These are phyloP conservation scores for Spathaspora hagerdaliae DNA, from an alignment of 805 yeast genomes.

Conservation along the genomic window DNA sequence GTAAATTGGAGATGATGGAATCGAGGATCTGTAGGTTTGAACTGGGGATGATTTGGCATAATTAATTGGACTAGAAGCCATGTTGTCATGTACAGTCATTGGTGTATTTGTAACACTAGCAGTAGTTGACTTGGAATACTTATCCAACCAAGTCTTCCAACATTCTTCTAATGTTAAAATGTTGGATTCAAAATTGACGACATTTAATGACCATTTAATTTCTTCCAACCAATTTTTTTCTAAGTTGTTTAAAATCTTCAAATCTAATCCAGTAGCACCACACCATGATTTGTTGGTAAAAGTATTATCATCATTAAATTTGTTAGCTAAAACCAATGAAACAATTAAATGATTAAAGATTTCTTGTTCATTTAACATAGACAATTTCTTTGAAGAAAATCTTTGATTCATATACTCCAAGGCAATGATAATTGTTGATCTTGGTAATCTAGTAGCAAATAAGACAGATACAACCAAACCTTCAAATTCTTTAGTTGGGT, in stretches of 20 bases:
- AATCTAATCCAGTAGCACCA: slow-evolving; percentile 82
- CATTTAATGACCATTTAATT: slow-evolving; percentile 56
- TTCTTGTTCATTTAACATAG: slow-evolving; percentile 25
- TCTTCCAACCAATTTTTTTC: slow-evolving; percentile 70
- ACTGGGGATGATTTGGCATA: not conserved
- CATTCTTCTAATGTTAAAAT: slow-evolving; percentile 41
- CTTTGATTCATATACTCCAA: slow-evolving; percentile 74
- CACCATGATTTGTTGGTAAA: slow-evolving; percentile 95
- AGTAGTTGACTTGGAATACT: slow-evolving; percentile 9
- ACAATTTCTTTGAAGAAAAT: slow-evolving; percentile 17
- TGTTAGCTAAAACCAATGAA: slow-evolving; percentile 80
- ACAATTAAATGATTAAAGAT: slow-evolving; percentile 57
- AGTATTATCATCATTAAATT: slow-evolving; percentile 94
- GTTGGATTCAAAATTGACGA: slow-evolving; percentile 34
- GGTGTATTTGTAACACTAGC: not conserved
- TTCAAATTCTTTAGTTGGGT: slow-evolving; percentile 50
- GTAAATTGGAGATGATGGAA: slow-evolving; percentile 21
- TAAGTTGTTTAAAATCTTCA: slow-evolving; percentile 53
- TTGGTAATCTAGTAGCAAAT: slow-evolving; percentile 83
- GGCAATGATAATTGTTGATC: slow-evolving; percentile 74
- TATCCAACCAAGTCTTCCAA: slow-evolving; percentile 42
- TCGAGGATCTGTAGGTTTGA: slow-evolving; percentile 3
- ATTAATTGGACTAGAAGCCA: not conserved
- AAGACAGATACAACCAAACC: slow-evolving; percentile 63
- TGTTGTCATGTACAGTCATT: not conserved